Conservation (phyloP, 768 basidiomycete species). For the Leucocoprinus birnbaumii region DNA sequence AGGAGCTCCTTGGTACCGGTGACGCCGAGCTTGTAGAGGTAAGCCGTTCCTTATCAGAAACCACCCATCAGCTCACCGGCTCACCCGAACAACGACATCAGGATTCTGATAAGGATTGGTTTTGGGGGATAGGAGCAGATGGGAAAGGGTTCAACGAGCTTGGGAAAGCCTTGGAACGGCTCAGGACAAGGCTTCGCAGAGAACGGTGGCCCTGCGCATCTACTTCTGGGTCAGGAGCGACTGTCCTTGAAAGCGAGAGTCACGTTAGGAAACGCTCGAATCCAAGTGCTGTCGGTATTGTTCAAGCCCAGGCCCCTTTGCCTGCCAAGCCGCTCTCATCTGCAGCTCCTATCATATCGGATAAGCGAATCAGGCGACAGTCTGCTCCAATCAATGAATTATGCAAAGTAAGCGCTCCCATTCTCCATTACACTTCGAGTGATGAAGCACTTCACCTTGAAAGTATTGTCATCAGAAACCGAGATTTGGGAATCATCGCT, state of each 20-base stretch:
- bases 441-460: constrained; percentile 11
- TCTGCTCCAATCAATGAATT: neutral
- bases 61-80: neutral
- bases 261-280: no score
- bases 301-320: no score
- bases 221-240: no score
- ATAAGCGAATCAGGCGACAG: no score
- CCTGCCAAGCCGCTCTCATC: no score
- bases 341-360: no score
- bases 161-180: constrained; percentile 64
- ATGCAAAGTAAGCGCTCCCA: no score
- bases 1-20: constrained; percentile 60
- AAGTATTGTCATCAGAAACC: constrained; percentile 54
- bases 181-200: constrained; percentile 51
- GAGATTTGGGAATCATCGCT: constrained; percentile 40
- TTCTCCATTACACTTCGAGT: neutral
- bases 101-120: constrained; percentile 73
- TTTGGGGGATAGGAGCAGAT: constrained; percentile 76
- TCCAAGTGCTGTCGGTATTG: no score
- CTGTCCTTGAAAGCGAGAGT: neutral
- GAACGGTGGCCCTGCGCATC: constrained; percentile 18
- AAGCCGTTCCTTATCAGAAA: no score
- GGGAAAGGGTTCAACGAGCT: constrained; percentile 69
- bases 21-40: constrained; percentile 72
- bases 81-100: constrained; percentile 18